phyloP scores from a whole-genome alignment of 2,329 filamentous ascomycete genomes.

The Xylariaceae sp. region DNA sequence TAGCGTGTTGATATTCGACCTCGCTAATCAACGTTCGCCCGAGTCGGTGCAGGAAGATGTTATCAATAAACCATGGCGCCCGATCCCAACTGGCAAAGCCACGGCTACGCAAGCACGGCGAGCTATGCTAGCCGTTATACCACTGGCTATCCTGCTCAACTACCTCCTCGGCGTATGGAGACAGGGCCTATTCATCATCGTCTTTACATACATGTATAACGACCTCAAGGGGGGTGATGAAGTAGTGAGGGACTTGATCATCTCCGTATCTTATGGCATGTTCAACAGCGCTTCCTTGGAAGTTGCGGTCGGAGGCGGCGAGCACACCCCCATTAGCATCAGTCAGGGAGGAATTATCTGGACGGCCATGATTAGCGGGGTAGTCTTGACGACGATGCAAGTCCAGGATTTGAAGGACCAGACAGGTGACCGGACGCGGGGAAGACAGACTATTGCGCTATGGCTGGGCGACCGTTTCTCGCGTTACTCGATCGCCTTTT shows the following conservation, averaged over 20 bases:
- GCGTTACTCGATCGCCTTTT: no score
- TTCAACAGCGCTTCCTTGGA: slow-evolving; percentile 20
- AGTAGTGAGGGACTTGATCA: slow-evolving; percentile 17
- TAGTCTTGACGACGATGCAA: slow-evolving; percentile 25
- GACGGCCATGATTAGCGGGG: slow-evolving; percentile 16
- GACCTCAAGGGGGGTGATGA: slow-evolving; percentile 22
- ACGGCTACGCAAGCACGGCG: slow-evolving; percentile 20
- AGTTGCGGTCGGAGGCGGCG: slow-evolving; percentile 17
- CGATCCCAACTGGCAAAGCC: slow-evolving; percentile 19
- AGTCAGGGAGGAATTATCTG: slow-evolving; percentile 15
- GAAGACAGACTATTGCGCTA: slow-evolving; percentile 18
- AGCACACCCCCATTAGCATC: slow-evolving; percentile 5
- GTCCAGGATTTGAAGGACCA: slow-evolving; percentile 23
- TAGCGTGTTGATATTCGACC: slow-evolving; percentile 25
- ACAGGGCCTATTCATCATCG: slow-evolving; percentile 16
- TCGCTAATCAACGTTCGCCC: slow-evolving; percentile 25
- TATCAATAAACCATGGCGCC: slow-evolving; percentile 28
- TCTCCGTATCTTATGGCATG: slow-evolving; percentile 19
- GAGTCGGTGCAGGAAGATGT: slow-evolving; percentile 26
- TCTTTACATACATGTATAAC: slow-evolving; percentile 23
- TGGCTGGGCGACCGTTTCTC: slow-evolving; percentile 13
- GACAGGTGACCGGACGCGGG: slow-evolving; percentile 18
- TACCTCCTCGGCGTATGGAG: slow-evolving; percentile 16
- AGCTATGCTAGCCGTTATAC: slow-evolving; percentile 19
- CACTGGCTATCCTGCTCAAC: slow-evolving; percentile 15